phyloP scores from a whole-genome alignment of 2,329 filamentous ascomycete species.

The Sarocladiaceae sp. region DNA sequence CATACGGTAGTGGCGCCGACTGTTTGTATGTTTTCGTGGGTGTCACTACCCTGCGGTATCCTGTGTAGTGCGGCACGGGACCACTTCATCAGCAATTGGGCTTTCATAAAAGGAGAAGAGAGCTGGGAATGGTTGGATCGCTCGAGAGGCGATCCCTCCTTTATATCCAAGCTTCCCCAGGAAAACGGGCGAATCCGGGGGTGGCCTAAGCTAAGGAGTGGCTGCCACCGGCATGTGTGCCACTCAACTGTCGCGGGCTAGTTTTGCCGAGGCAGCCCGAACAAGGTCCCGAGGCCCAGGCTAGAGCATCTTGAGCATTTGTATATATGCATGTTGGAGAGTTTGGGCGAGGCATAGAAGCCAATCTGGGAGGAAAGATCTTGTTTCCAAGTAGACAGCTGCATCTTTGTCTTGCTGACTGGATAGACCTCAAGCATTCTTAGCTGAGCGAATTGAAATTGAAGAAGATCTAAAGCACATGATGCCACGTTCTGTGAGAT shows the following conservation, averaged over 20 bases:
- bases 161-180: not conserved
- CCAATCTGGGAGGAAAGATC: not conserved
- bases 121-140: not conserved
- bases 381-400: conserved; percentile 3
- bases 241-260: not conserved
- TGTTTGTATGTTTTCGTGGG: not conserved
- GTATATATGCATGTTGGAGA: not conserved
- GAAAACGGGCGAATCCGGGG: not conserved
- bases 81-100: not conserved
- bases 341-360: not conserved
- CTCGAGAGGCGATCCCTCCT: not conserved
- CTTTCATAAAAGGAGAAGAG: not conserved
- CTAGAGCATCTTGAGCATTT: not conserved
- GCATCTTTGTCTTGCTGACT: not conserved
- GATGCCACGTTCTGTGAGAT: too few species aligned
- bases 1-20: not conserved
- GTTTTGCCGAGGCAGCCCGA: not conserved
- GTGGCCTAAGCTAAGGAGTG: not conserved
- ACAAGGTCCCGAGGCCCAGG: not conserved
- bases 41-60: not conserved
- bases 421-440: conserved; percentile 8
- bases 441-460: not conserved
- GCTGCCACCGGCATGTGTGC: not conserved
- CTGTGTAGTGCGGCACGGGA: not conserved
- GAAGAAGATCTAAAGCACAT: not conserved